Percentiles rank a stretch among this genome's conserved stretches.
phyloP scores from a whole-genome alignment of 352 stramenopile species.

The Pythium aquatile region DNA sequence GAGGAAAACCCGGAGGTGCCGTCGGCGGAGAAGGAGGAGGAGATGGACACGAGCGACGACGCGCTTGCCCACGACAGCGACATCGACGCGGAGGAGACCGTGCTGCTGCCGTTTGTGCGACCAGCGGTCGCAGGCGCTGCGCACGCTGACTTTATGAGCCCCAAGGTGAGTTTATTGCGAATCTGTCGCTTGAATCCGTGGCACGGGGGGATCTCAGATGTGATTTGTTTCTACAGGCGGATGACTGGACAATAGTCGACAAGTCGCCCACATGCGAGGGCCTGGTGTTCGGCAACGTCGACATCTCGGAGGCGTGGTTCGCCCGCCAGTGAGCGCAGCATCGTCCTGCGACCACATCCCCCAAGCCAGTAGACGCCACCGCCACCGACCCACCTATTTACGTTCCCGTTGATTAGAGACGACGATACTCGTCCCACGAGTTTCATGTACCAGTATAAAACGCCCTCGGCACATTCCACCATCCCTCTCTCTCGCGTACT shows the following conservation, averaged over 20 bases:
- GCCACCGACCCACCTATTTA: background rate
- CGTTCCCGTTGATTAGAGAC: constrained; percentile 2
- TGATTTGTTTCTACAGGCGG: constrained; percentile 29
- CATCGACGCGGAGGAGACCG: constrained; percentile 48
- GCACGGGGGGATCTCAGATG: constrained; percentile 6
- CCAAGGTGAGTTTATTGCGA: constrained; percentile 37
- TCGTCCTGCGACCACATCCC: background rate
- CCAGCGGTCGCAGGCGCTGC: constrained; percentile 32
- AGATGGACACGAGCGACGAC: background rate
- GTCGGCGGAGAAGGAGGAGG: background rate
- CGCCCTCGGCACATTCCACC: background rate
- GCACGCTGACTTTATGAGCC: constrained; percentile 39
- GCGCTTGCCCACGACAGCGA: constrained; percentile 22
- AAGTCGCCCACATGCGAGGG: constrained; percentile 72
- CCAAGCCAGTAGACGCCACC: background rate
- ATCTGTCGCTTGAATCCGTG: background rate
- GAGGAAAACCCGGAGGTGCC: background rate
- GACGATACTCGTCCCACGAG: constrained; percentile 3
- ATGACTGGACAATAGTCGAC: constrained; percentile 78
- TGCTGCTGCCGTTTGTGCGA: constrained; percentile 52
- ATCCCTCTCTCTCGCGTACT: background rate
- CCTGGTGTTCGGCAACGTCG: constrained; percentile 11
- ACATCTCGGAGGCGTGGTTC: constrained; percentile 26
- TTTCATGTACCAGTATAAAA: constrained; percentile 7
- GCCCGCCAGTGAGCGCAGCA: constrained; percentile 4